A percentile compares a stretch with the other conserved stretches of the same genome.
phyloP scores from a whole-genome alignment of 495 filamentous ascomycete genomes.

The Podospora pseudocomata region DNA sequence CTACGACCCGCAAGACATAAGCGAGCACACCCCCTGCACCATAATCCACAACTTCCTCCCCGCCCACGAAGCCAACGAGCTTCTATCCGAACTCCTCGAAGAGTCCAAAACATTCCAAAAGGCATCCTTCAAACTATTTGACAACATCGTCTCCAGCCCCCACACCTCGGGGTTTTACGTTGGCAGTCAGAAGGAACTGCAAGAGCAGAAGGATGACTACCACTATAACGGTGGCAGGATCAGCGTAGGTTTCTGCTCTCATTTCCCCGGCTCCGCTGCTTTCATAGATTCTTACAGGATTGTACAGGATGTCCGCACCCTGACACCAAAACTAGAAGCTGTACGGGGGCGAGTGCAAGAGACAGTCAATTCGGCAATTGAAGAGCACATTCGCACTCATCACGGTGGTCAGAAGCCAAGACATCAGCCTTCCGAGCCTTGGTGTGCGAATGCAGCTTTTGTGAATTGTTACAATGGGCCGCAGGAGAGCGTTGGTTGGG shows the following conservation, averaged over 20 bases:
- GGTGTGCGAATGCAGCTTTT: constrained; percentile 85
- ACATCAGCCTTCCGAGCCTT: constrained; percentile 66
- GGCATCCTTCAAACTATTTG: constrained; percentile 79
- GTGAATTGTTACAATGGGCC: constrained; percentile 89
- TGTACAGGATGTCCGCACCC: constrained; percentile 63
- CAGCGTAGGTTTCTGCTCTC: constrained; percentile 37
- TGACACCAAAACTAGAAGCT: constrained; percentile 65
- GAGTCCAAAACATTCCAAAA: constrained; percentile 72
- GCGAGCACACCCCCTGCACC: constrained; percentile 77
- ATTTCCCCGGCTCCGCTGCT: not conserved
- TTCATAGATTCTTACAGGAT: not conserved
- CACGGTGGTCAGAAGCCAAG: constrained; percentile 69
- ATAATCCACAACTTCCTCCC: constrained; percentile 91
- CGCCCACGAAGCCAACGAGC: constrained; percentile 59
- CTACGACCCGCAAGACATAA: constrained; percentile 73
- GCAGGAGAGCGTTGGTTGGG: constrained; percentile 75
- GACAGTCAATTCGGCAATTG: constrained; percentile 71
- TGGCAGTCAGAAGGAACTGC: constrained; percentile 56
- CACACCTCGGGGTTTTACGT: constrained; percentile 83
- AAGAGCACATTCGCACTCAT: constrained; percentile 56
- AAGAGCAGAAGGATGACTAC: constrained; percentile 70
- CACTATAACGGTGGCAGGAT: constrained; percentile 75
- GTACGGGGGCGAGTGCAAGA: constrained; percentile 64
- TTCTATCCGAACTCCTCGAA: constrained; percentile 70
- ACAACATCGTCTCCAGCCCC: constrained; percentile 73